Conservation (phyloP, 169 alveolate genomes). For the Plasmodium gallinaceum region DNA sequence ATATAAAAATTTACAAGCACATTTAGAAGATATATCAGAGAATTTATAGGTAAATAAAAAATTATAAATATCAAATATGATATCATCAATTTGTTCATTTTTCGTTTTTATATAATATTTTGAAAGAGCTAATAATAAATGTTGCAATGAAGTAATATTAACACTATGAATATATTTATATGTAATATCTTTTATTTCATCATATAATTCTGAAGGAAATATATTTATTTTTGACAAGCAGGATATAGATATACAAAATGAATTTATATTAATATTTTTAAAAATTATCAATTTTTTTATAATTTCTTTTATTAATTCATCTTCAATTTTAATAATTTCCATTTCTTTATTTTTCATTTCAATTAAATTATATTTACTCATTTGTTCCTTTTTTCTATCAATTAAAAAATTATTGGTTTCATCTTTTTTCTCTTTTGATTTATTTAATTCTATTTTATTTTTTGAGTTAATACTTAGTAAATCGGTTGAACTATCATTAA, state of each 20-base stretch:
- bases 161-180: slow-evolving; percentile 58
- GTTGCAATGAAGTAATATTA: slow-evolving; percentile 58
- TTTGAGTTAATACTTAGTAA: no score
- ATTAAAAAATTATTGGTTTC: no score
- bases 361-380: no score
- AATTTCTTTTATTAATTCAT: slow-evolving; percentile 55
- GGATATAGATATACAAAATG: slow-evolving; percentile 65
- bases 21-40: slow-evolving; percentile 47
- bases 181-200: slow-evolving; percentile 45
- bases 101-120: slow-evolving; percentile 42
- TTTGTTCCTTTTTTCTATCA: no score
- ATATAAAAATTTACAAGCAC: slow-evolving; percentile 65
- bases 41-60: slow-evolving; percentile 49
- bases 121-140: slow-evolving; percentile 49
- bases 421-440: no score
- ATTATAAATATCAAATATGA: slow-evolving; percentile 52
- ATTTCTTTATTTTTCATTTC: no score
- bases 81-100: background rate
- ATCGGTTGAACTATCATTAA: no score
- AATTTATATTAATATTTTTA: slow-evolving; percentile 67
- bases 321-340: slow-evolving; percentile 25
- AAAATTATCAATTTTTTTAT: slow-evolving; percentile 29
- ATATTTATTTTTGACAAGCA: slow-evolving; percentile 60
- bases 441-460: no score
- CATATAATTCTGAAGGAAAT: slow-evolving; percentile 50